Conservation (phyloP, 2,329 filamentous ascomycete species). For the Graphilbum fragrans region DNA sequence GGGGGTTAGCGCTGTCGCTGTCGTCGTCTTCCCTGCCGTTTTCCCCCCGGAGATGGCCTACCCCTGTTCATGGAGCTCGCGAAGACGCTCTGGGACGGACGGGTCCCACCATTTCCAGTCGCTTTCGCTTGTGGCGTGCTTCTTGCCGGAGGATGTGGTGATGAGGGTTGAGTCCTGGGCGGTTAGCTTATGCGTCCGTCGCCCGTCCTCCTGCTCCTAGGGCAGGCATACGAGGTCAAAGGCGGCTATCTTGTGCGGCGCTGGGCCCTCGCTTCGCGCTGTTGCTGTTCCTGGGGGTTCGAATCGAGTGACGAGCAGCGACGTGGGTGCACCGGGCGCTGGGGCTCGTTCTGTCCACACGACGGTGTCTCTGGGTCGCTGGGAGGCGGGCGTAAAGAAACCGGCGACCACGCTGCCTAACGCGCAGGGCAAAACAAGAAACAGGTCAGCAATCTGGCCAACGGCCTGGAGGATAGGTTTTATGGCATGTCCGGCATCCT, state of each 20-base stretch:
- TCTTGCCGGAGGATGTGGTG: conserved; percentile 65
- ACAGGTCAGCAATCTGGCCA: no score
- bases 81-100: conserved; percentile 55
- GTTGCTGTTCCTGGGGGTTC: conserved; percentile 26
- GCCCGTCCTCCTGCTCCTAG: no score
- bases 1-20: not conserved
- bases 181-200: no score
- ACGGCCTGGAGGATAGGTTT: not conserved
- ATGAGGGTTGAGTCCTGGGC: conserved; percentile 78
- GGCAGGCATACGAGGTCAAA: conserved; percentile 45
- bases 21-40: no score
- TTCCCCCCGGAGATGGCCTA: conserved; percentile 26
- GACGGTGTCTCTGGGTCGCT: conserved; percentile 69
- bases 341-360: conserved; percentile 57
- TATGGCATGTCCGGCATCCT: no score
- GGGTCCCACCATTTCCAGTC: conserved; percentile 96
- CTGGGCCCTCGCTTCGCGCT: conserved; percentile 12
- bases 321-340: conserved; percentile 32
- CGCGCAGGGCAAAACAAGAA: not conserved
- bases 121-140: conserved; percentile 52
- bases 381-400: conserved; percentile 79
- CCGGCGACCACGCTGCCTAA: conserved; percentile 49
- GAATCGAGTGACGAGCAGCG: conserved; percentile 68
- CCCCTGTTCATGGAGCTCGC: conserved; percentile 59
- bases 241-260: conserved; percentile 51